Conservation (phyloP, 2,329 filamentous ascomycete species). For the Fusarium hainanense region DNA sequence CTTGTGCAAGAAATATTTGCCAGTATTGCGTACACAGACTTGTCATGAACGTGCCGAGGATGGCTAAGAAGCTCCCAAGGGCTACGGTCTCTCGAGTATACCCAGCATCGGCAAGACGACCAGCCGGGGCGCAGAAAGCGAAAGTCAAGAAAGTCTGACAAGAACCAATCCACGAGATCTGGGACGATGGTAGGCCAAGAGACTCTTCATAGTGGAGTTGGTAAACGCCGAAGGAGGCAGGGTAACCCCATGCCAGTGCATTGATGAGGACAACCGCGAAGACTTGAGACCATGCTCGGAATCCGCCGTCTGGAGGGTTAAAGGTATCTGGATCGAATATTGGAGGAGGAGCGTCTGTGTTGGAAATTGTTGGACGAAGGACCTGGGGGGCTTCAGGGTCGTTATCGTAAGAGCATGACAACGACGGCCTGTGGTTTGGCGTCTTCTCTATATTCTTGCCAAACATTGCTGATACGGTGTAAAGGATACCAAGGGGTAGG, state of each 20-base stretch:
- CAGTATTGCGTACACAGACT: conserved; percentile 60
- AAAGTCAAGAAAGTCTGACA: conserved; percentile 64
- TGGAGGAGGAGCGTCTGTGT: conserved; percentile 41
- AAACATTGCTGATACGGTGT: conserved; percentile 34
- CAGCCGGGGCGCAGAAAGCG: conserved; percentile 59
- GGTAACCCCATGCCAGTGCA: conserved; percentile 62
- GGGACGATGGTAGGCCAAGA: conserved; percentile 50
- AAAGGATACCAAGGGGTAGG: conserved; percentile 2
- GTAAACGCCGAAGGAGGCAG: conserved; percentile 64
- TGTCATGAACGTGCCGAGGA: conserved; percentile 61
- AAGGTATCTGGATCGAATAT: conserved; percentile 37
- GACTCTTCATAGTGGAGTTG: conserved; percentile 60
- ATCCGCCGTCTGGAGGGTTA: conserved; percentile 58
- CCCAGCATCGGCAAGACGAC: conserved; percentile 63
- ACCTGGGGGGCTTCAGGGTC: conserved; percentile 4
- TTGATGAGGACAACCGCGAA: conserved; percentile 60
- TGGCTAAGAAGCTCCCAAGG: conserved; percentile 55
- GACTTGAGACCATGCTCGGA: conserved; percentile 63
- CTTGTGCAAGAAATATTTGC: conserved; percentile 66
- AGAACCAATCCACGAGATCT: conserved; percentile 60
- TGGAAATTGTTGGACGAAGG: conserved; percentile 41
- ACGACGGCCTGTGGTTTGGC: conserved; percentile 10
- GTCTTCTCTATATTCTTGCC: conserved; percentile 37
- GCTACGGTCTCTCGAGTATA: conserved; percentile 56
- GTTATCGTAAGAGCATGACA: conserved; percentile 1